Base-by-base conservation (phyloP, 2,329 filamentous ascomycete genomes). In the Phaeosphaeriaceae sp. region DNA sequence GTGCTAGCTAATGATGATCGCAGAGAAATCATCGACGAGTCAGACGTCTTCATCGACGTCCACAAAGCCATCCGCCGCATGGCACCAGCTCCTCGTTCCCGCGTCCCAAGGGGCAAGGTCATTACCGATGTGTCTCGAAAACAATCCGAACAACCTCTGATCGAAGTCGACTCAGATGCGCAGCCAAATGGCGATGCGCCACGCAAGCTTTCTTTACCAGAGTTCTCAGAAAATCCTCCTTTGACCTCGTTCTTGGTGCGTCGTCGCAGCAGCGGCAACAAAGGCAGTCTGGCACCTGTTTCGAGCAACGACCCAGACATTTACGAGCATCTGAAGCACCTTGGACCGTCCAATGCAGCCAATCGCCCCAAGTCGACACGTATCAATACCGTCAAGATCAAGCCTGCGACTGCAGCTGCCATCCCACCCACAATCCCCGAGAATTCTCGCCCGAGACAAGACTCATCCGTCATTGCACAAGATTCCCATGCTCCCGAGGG, bases 1-100 rank as follows among this genome's bases (percentile, higher is more conserved):
- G n/a, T 13, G 19, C 4, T 15, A 24, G 27, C 62, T 69, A 51
- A 73, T 51, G 36, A 6, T 22, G 49, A 11, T 57, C 4, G 17
- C 15, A 93, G 91, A 82, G 95, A 99, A 84, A 99, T 98, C 64
- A 96, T 99, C 62, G 95, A 99, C 75, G 95, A 99, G 78, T 98
- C 94, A 0, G 95, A 99, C 78, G 95, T 99, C 11, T 99, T 96
- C 72, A 90, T 99, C 63, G 95, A 99, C 76, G 93, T 99, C 1
- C 95, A 98, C 83, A 98, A 98, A 81, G 95, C 95, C 21, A 97
- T 99, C 67, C 88, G 95, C 57, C 91, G 95, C 52, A 86, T 96
- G 70, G 87, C 90, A 20, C 93, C 93, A 1, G 93, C 93, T 1
- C 94, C 94, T 1, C 90, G 92, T 72, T 88, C 88, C 46, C 87